Base-by-base conservation (phyloP, 1,284 basidiomycete genomes). In the Termitomyces sp. region DNA sequence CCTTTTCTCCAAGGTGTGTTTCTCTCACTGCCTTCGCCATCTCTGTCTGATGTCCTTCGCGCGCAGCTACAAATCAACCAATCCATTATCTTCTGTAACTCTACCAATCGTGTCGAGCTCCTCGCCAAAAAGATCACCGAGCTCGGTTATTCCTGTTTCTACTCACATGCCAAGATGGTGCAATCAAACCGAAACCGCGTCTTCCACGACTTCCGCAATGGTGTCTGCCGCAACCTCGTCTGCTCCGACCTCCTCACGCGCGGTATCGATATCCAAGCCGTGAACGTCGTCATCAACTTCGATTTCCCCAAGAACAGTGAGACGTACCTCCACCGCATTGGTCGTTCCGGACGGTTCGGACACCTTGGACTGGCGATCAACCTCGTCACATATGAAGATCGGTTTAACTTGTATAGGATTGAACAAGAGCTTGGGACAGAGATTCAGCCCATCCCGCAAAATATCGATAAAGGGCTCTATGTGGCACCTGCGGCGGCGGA, bases 211-310 rank as follows among this genome's bases (percentile, higher is more conserved):
- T 99, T 99, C 84, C 88, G 96, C 62, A 94, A 94, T 67, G 96
- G 96, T 61, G 93, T 95, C 54, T 98, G 95, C 78, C 89, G 96
- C 64, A 99, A 98, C 75, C 85, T 99, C 61, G 96, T 99, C 67
- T 99, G 97, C 78, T 83, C 83, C 61, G 94, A 99, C 76, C 84
- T 99, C 58, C 85, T 99, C 65, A 99, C 96, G 8, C 91, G 97
- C 66, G 96, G 96, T 79, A 99, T 99, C 73, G 97, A 98, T 73
- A 98, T 99, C 70, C 95, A 98, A 76, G 96, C 96, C 44, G 96
- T 99, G 61, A 99, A 99, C 72, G 96, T 98, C 66, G 96, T 99
- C 67, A 98, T 99, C 82, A 98, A 98, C 79, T 99, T 99, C 70
- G 95, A 98, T 72, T 98, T 99, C 74, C 96, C 96, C 59, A 97